Base-by-base conservation (phyloP, 805 yeast genomes). In the Sugiyamaella smithiae region DNA sequence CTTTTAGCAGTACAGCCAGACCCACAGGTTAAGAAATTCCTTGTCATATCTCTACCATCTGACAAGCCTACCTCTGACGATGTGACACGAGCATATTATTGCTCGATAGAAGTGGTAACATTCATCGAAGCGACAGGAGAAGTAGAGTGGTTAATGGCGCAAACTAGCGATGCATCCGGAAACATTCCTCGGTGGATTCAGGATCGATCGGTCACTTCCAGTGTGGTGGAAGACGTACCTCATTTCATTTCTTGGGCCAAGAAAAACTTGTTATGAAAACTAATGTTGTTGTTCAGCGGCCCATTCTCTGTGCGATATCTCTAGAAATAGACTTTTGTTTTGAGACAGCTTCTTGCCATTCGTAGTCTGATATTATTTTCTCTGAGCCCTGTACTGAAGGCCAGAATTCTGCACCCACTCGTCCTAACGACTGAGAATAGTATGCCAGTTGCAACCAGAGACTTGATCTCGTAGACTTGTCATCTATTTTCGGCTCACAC, bases 351-450 rank as follows among this genome's bases (percentile, higher is more conserved):
- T 54, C 56, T 3, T 53, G 54, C 81, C 82, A 78, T 40, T 72
- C 73, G 4, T 56, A 53, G 22, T 65, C 61, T n/a, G 70, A 65
- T 1, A 64, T 46, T 4, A 49, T 49, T 17, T 46, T 43, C 29
- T 52, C 57, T 5, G 55, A 23, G 1, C 72, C 51, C 29, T 54
- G 60, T 4, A 60, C 49, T 3, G 57, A 29, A 8, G 66, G 63
- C 67, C 86, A 84, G 63, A 87, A 86, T 57, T 85, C 87, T 2
- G 79, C 80, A 11, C 86, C 84, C 17, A 80, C 78, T 53, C 89
- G 72, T 1, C 85, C 82, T 45, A 91, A 71, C 31, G 96, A 83
- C 62, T 85, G 88, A n/a, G 96, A 84, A 56, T 96, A 87, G 67
- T 90, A 91, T 0, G 88, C 81, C 32, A 90, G 67, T 66, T 91